Conservation (phyloP, 2,329 filamentous ascomycete species). For the Fusarium equiseti region DNA sequence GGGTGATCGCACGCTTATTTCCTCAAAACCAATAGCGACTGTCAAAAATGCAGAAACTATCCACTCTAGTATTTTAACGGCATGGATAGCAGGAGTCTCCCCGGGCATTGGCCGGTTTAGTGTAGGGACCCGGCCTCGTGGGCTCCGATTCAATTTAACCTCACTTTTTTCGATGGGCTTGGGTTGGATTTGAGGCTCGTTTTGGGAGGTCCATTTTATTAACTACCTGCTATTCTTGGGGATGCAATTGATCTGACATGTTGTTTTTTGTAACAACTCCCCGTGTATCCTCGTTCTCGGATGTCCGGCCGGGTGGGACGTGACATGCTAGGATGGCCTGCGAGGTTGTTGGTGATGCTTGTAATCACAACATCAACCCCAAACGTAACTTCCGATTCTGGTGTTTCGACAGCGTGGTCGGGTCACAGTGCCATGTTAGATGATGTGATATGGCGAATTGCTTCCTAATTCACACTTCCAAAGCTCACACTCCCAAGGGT, state of each 20-base stretch:
- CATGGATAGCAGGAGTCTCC: conserved; percentile 12
- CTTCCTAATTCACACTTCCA: neutral
- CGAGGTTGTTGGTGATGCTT: conserved; percentile 1
- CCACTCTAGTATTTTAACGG: conserved; percentile 35
- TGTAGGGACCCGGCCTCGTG: conserved; percentile 25
- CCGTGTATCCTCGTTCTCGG: neutral
- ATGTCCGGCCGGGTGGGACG: neutral
- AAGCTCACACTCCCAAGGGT: neutral
- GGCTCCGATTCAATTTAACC: conserved; percentile 12
- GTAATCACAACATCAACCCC: conserved; percentile 8
- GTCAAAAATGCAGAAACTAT: neutral
- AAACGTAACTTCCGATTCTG: conserved; percentile 3
- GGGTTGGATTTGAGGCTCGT: conserved; percentile 17
- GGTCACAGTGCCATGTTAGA: neutral
- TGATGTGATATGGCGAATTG: conserved; percentile 25
- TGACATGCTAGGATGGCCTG: neutral
- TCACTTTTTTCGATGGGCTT: neutral
- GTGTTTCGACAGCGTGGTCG: neutral
- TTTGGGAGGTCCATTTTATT: conserved; percentile 8
- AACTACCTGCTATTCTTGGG: conserved; percentile 27
- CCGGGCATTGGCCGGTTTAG: conserved; percentile 28
- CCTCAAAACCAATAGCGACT: conserved; percentile 21
- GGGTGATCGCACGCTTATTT: conserved; percentile 43
- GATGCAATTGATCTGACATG: neutral
- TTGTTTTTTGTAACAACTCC: conserved; percentile 3